A percentile compares a stretch with the other conserved stretches of the same genome.
phyloP scores from a whole-genome alignment of 306 rosid genomes.

The Corylus americana region DNA sequence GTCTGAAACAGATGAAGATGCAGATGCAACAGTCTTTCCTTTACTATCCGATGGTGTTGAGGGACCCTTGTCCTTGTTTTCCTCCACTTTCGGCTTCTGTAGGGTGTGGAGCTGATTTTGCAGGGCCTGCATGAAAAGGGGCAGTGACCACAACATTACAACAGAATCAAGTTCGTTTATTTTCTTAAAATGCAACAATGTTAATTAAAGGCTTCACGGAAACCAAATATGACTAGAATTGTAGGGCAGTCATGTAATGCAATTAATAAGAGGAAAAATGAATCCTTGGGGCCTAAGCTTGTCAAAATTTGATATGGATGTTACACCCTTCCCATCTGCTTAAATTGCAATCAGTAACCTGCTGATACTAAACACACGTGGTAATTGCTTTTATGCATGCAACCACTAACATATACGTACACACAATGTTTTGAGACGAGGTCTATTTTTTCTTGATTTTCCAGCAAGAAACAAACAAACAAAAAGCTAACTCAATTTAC shows the following conservation, averaged over 20 bases:
- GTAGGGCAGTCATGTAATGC: background rate
- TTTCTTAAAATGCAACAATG: background rate
- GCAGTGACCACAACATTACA: background rate
- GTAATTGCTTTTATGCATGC: background rate
- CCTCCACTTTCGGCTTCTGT: slow-evolving; percentile 40
- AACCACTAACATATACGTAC: background rate
- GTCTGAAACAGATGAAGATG: slow-evolving; percentile 35
- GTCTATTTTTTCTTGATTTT: too few species aligned
- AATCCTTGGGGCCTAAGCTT: background rate
- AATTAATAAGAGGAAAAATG: background rate
- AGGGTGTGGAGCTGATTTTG: slow-evolving; percentile 65
- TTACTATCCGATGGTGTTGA: slow-evolving; percentile 43
- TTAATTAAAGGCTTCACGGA: background rate
- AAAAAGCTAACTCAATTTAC: too few species aligned
- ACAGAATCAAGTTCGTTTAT: background rate
- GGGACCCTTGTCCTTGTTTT: slow-evolving; percentile 27
- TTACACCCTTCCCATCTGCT: background rate
- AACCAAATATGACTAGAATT: background rate
- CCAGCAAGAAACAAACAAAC: too few species aligned
- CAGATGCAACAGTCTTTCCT: slow-evolving; percentile 51
- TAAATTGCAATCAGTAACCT: background rate
- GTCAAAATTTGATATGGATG: background rate
- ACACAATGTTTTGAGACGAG: background rate
- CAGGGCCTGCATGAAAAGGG: slow-evolving; percentile 43
- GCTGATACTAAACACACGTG: background rate